Percentiles rank a stretch among this genome's conserved stretches.
These are phyloP conservation scores for Imleria badia DNA, from an alignment of 768 basidiomycete species.

Conservation along the genomic window DNA sequence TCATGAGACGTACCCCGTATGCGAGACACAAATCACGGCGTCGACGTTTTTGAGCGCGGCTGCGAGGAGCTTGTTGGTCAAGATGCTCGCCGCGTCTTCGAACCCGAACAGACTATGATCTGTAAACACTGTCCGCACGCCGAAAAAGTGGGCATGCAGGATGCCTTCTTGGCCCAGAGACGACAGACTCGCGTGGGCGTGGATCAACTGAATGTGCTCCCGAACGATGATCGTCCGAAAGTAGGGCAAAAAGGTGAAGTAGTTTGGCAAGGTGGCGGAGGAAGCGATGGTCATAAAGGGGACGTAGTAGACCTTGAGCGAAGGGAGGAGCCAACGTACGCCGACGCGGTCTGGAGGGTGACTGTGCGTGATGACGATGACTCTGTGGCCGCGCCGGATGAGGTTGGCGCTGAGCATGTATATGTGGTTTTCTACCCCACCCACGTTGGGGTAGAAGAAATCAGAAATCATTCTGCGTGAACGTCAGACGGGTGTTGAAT, in stretches of 20 bases:
- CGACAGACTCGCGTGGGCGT: conserved; percentile 90
- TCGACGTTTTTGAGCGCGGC: conserved; percentile 89
- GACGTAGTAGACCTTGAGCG: conserved; percentile 92
- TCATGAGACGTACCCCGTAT: conserved; percentile 72
- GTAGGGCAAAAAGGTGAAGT: conserved; percentile 90
- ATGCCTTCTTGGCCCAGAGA: conserved; percentile 92
- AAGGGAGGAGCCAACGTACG: conserved; percentile 83
- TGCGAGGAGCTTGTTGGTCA: conserved; percentile 93
- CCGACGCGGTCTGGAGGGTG: conserved; percentile 85
- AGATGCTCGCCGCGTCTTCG: conserved; percentile 93
- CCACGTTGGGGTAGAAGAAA: conserved; percentile 93
- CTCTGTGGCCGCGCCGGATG: conserved; percentile 82
- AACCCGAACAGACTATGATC: conserved; percentile 97
- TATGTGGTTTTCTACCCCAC: conserved; percentile 96
- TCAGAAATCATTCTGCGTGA: conserved; percentile 84
- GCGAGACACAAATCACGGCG: conserved; percentile 92
- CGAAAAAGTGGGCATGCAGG: conserved; percentile 83
- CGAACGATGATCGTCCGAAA: conserved; percentile 84
- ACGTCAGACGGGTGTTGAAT: not conserved
- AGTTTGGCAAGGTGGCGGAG: conserved; percentile 92
- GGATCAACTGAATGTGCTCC: conserved; percentile 84
- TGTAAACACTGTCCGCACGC: conserved; percentile 90
- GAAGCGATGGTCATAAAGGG: conserved; percentile 88
- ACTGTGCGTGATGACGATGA: conserved; percentile 93
- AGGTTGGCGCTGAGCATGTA: conserved; percentile 88